phyloP scores from a whole-genome alignment of 148 eudicot species.

The Nepenthes gracilis region DNA sequence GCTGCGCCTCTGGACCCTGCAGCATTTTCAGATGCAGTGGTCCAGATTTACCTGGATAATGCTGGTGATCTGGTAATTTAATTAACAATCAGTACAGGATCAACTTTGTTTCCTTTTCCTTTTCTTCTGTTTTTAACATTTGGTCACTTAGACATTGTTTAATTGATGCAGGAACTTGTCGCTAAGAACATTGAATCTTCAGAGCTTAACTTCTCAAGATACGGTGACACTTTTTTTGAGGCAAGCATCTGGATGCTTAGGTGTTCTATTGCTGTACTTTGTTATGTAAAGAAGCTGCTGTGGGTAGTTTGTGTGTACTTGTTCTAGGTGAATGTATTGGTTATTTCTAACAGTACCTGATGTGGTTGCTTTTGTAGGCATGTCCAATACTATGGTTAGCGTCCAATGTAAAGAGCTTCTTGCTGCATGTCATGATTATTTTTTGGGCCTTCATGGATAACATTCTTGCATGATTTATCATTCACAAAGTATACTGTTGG shows the following conservation, averaged over 20 bases:
- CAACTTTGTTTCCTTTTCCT: background rate
- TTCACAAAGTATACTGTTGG: too few relatives aligned
- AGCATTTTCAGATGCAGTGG: constrained; percentile 99
- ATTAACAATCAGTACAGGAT: background rate
- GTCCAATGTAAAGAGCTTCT: too few relatives aligned
- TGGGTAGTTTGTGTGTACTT: too few relatives aligned
- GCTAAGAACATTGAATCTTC: constrained; percentile 92
- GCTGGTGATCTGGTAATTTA: constrained; percentile 97
- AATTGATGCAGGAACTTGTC: constrained; percentile 64
- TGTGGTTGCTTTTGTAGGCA: too few relatives aligned
- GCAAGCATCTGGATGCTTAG: constrained; percentile 19
- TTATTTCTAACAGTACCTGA: too few relatives aligned
- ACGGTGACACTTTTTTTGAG: constrained; percentile 99
- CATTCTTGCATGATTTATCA: too few relatives aligned
- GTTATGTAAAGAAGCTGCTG: background rate
- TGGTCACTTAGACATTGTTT: constrained; percentile 2
- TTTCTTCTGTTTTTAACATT: background rate
- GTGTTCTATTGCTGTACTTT: background rate
- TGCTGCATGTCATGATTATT: too few relatives aligned
- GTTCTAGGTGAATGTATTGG: too few relatives aligned
- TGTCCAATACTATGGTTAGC: too few relatives aligned
- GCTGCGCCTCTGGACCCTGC: constrained; percentile 99
- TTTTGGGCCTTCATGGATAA: too few relatives aligned
- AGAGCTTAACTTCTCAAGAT: constrained; percentile 91
- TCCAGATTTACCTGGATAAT: constrained; percentile 99